These are phyloP conservation scores for Candida chauliodis DNA, from an alignment of 805 yeast genomes.

Conservation along the genomic window DNA sequence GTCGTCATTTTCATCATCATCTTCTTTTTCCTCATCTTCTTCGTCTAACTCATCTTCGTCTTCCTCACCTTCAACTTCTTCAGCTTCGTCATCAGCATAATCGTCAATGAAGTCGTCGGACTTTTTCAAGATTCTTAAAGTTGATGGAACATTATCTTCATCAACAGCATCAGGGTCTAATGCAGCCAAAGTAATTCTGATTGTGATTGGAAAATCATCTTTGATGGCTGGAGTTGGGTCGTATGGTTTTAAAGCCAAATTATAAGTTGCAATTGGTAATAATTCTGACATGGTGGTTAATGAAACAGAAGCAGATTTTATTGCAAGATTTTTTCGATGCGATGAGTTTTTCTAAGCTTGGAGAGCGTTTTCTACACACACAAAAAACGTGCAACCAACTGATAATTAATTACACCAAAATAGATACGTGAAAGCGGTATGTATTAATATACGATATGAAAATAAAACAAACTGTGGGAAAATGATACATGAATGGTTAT, in stretches of 20 bases:
- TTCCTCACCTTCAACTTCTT: conserved; percentile 43
- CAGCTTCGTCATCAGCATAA: conserved; percentile 44
- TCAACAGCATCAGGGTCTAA: conserved; percentile 87
- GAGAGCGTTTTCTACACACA: too few relatives aligned
- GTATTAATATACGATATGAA: not conserved
- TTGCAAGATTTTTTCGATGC: conserved; percentile 3
- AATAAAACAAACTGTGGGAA: not conserved
- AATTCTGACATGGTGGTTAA: conserved; percentile 54
- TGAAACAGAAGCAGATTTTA: not conserved
- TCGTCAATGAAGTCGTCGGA: conserved; percentile 38
- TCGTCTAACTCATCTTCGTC: conserved; percentile 40
- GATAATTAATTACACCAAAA: not conserved
- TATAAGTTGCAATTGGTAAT: conserved; percentile 77
- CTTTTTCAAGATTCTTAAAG: conserved; percentile 83
- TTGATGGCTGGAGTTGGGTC: conserved; percentile 84
- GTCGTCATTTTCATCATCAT: conserved; percentile 31
- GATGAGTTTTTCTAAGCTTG: too few relatives aligned
- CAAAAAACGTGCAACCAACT: conserved; percentile 1
- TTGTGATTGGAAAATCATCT: conserved; percentile 82
- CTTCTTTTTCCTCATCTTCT: not conserved
- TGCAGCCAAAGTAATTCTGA: conserved; percentile 92
- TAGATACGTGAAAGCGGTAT: not conserved
- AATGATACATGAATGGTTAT: not conserved
- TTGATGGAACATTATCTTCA: conserved; percentile 77
- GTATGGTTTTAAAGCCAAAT: conserved; percentile 82